These are phyloP conservation scores for Lunasporangiospora selenospora DNA, from an alignment of 192 early-diverging fungal species.

Conservation along the genomic window DNA sequence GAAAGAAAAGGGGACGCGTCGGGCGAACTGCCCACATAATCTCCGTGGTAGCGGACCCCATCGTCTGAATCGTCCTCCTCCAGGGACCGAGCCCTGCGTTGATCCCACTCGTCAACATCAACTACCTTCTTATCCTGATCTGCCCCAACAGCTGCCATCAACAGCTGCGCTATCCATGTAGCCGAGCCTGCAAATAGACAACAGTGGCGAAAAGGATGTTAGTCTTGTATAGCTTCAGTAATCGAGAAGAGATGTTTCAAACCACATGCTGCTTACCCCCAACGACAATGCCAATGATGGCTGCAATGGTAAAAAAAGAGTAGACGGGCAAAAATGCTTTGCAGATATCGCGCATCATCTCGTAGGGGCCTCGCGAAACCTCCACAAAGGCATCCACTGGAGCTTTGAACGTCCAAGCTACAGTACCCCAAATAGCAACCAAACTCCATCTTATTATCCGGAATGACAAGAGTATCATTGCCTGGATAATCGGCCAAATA, in stretches of 20 bases:
- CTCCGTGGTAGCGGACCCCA: too few relatives aligned
- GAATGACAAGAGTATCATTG: not conserved
- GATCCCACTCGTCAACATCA: too few relatives aligned
- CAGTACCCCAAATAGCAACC: not conserved
- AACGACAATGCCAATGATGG: slow-evolving; percentile 30
- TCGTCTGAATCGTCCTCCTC: too few relatives aligned
- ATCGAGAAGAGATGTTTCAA: too few relatives aligned
- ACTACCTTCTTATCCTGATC: slow-evolving; percentile 8
- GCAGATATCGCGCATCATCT: slow-evolving; percentile 25
- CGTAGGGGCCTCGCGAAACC: slow-evolving; percentile 10
- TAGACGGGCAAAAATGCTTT: slow-evolving; percentile 38
- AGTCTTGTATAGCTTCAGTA: too few relatives aligned
- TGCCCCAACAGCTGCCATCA: slow-evolving; percentile 33
- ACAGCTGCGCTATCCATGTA: slow-evolving; percentile 30
- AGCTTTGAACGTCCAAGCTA: slow-evolving; percentile 1
- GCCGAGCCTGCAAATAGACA: slow-evolving; percentile 13
- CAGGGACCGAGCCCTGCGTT: too few relatives aligned
- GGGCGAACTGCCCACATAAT: too few relatives aligned
- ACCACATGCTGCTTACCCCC: slow-evolving; percentile 44
- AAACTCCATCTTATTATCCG: slow-evolving; percentile 1
- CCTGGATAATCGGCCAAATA: not conserved
- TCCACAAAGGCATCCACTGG: not conserved
- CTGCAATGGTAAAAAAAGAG: slow-evolving; percentile 34
- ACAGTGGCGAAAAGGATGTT: too few relatives aligned
- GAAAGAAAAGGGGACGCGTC: too few relatives aligned